Base-by-base conservation (phyloP, 805 yeast genomes). In the Saccharomycopsis babjevae region DNA sequence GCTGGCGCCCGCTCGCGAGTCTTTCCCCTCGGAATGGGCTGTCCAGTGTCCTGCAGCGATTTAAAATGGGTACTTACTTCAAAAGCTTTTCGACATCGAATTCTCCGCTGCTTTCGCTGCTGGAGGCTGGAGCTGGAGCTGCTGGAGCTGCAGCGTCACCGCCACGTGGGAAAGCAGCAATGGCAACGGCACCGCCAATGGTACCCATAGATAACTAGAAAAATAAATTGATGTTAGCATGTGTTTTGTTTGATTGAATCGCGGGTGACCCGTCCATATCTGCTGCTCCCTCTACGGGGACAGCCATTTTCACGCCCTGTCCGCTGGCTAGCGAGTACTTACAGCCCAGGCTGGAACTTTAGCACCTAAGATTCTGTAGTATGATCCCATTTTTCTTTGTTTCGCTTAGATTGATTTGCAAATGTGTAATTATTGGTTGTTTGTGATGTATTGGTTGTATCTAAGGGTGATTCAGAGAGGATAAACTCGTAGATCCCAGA, bases 11-110 rank as follows among this genome's bases (percentile, higher is more conserved):
- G n/a, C n/a, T n/a, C n/a, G n/a, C n/a, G n/a, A n/a, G n/a, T n/a
- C n/a, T n/a, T n/a, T n/a, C n/a, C n/a, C n/a, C n/a, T n/a, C n/a
- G n/a, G n/a, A n/a, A n/a, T n/a, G n/a, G n/a, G n/a, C n/a, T n/a
- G n/a, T n/a, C n/a, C n/a, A n/a, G n/a, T n/a, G n/a, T n/a, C n/a
- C n/a, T n/a, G n/a, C n/a, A n/a, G n/a, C n/a, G n/a, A n/a, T n/a
- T n/a, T n/a, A 22, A 32, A 25, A 18, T 10, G 5, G n/a, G n/a
- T 39, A 66, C 69, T 52, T 42, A 66, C 67, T 70, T 70, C 63
- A 71, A 65, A 62, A 71, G 61, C 64, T 71, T 71, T 63, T 71
- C 74, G 54, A 71, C 74, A 40, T 71, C 74, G 18, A 71, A 54
- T 52, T 71, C 73, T 22, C 69, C 73, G 22, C 63, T 66, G 66